phyloP scores from a whole-genome alignment of 177 flowering plant species.

The Vitis hybrid region DNA sequence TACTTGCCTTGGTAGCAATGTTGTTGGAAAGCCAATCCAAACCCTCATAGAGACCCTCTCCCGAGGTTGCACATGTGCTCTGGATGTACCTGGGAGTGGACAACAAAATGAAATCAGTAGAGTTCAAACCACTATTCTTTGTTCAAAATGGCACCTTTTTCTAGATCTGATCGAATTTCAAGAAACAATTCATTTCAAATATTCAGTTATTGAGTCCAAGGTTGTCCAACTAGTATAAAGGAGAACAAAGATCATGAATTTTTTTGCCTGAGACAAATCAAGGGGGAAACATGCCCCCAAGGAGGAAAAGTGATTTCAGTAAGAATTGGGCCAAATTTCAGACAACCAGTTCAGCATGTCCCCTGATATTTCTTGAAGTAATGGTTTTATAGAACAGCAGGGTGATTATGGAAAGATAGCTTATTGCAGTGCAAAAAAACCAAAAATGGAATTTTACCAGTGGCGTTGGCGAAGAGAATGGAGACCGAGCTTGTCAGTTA shows the following conservation, averaged over 20 bases:
- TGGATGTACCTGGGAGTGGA: slow-evolving; percentile 60
- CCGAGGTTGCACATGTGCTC: slow-evolving; percentile 73
- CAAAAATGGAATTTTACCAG: slow-evolving; percentile 28
- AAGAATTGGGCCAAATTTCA: not conserved
- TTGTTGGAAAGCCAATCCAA: slow-evolving; percentile 74
- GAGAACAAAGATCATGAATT: too few species aligned
- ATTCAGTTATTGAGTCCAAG: too few species aligned
- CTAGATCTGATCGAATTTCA: not conserved
- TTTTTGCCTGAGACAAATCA: too few species aligned
- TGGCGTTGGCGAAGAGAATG: slow-evolving; percentile 65
- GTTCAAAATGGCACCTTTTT: not conserved
- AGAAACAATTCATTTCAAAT: too few species aligned
- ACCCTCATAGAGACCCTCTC: slow-evolving; percentile 71
- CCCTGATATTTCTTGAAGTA: too few species aligned
- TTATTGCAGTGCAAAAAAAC: too few species aligned
- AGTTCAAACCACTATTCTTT: not conserved
- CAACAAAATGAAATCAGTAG: slow-evolving; percentile 1
- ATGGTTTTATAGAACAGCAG: not conserved
- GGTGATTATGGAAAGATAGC: too few species aligned
- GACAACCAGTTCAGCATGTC: not conserved
- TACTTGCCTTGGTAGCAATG: slow-evolving; percentile 54
- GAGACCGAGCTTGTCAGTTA: slow-evolving; percentile 65
- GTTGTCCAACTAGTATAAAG: too few species aligned
- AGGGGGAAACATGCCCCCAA: too few species aligned
- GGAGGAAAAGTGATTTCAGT: not conserved